phyloP scores from a whole-genome alignment of 805 yeast genomes.

The Blastobotrys chiropterorum region DNA sequence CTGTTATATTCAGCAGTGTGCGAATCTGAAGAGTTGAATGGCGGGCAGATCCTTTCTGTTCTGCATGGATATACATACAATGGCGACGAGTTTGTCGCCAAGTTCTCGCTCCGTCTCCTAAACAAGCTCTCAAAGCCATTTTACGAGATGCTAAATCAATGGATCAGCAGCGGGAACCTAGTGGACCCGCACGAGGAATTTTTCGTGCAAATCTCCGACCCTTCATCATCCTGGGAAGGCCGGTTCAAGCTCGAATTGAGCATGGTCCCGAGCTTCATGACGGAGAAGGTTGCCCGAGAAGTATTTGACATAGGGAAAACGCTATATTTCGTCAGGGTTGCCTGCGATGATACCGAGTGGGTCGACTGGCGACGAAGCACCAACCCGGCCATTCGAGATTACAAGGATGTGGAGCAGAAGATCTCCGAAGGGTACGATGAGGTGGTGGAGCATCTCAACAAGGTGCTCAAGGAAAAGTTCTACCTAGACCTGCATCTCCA shows the following conservation, averaged over 20 bases:
- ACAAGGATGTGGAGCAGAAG: conserved; percentile 22
- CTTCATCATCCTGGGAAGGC: conserved; percentile 18
- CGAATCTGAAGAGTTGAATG: conserved; percentile 32
- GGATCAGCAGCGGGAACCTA: conserved; percentile 68
- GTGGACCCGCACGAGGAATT: conserved; percentile 53
- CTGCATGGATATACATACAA: conserved; percentile 46
- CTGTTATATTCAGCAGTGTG: conserved; percentile 43
- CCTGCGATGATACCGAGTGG: conserved; percentile 69
- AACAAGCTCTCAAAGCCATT: conserved; percentile 50
- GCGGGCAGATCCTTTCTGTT: conserved; percentile 49
- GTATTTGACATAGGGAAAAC: conserved; percentile 58
- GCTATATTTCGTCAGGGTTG: conserved; percentile 52
- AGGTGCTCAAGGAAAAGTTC: conserved; percentile 44
- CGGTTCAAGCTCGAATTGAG: conserved; percentile 20
- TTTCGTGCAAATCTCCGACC: conserved; percentile 38
- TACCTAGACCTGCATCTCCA: conserved; percentile 48
- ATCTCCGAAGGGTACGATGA: conserved; percentile 40
- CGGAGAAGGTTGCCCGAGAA: conserved; percentile 22
- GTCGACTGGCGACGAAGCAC: conserved; percentile 27
- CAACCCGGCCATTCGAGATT: conserved; percentile 14
- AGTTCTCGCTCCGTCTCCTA: conserved; percentile 41
- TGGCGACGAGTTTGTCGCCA: conserved; percentile 55
- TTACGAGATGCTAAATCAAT: conserved; percentile 48
- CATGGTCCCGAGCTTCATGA: conserved; percentile 37
- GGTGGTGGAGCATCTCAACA: conserved; percentile 46